These are phyloP conservation scores for Coniella lustricola DNA, from an alignment of 2,329 filamentous ascomycete genomes.

Conservation along the genomic window DNA sequence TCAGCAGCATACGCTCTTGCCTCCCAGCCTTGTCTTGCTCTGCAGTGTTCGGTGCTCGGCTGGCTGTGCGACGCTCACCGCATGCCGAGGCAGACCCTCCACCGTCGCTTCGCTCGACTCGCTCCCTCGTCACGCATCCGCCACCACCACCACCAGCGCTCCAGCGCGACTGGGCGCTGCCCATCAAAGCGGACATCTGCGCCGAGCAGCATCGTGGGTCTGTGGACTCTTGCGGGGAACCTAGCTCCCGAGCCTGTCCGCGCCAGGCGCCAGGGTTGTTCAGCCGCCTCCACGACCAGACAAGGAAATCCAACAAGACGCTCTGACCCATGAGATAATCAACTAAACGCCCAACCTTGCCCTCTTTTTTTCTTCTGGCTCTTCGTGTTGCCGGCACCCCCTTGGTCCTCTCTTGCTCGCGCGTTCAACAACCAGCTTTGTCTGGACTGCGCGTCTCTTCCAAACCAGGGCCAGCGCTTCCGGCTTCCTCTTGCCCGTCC, in stretches of 20 bases:
- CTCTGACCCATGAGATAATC: constrained; percentile 12
- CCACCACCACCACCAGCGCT: neutral
- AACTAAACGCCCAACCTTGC: neutral
- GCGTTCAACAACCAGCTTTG: neutral
- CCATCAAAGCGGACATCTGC: constrained; percentile 4
- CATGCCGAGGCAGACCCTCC: no score
- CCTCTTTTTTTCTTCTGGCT: neutral
- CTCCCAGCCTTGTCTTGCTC: no score
- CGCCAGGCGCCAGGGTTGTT: neutral
- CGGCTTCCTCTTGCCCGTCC: neutral
- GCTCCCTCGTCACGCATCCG: neutral
- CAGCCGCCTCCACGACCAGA: neutral
- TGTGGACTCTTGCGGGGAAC: constrained; percentile 9
- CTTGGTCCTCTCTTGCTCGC: no score
- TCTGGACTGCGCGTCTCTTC: constrained; percentile 1
- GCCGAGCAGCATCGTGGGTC: constrained; percentile 8
- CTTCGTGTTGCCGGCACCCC: no score
- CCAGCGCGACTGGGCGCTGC: constrained; percentile 6
- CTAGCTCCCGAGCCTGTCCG: neutral
- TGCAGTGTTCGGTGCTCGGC: no score
- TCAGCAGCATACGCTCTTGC: no score
- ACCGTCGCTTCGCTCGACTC: neutral
- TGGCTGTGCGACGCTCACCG: no score
- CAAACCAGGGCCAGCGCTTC: neutral
- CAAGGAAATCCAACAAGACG: neutral